Percentiles rank a stretch among this genome's conserved stretches.
Conservation (phyloP, 2,329 filamentous ascomycete genomes). For the Penicillium sp. region DNA sequence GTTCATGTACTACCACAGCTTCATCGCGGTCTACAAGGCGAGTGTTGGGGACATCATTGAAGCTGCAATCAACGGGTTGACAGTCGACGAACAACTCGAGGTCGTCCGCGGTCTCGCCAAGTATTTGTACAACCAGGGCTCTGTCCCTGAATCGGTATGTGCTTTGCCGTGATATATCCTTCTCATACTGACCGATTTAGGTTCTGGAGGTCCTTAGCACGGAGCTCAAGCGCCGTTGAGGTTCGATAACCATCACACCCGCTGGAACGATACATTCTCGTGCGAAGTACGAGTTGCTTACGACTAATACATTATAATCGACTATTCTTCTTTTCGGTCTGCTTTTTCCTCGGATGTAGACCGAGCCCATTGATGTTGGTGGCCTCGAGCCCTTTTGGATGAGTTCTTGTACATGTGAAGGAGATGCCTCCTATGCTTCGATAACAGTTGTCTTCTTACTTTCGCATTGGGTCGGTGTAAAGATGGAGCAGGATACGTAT, state of each 20-base stretch:
- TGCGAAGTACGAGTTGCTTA: slow-evolving; percentile 15
- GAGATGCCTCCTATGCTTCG: slow-evolving; percentile 8
- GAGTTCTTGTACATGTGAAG: slow-evolving; percentile 15
- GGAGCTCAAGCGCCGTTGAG: slow-evolving; percentile 15
- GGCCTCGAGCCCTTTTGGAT: slow-evolving; percentile 10
- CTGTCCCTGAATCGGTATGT: slow-evolving; percentile 59
- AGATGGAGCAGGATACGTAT: slow-evolving; percentile 1
- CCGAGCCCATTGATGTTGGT: background rate
- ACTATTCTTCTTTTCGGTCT: slow-evolving; percentile 5
- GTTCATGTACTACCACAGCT: slow-evolving; percentile 98
- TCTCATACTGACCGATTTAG: slow-evolving; percentile 2
- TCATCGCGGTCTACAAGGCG: slow-evolving; percentile 87
- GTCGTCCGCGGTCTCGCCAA: slow-evolving; percentile 66
- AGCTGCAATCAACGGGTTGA: slow-evolving; percentile 86
- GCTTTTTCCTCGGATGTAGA: background rate
- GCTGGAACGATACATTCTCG: slow-evolving; percentile 5
- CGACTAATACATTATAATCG: slow-evolving; percentile 21
- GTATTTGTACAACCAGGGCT: slow-evolving; percentile 68
- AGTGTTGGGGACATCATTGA: slow-evolving; percentile 88
- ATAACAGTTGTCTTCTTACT: slow-evolving; percentile 1
- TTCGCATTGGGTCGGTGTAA: slow-evolving; percentile 12
- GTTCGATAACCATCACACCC: background rate
- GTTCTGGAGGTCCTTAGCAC: slow-evolving; percentile 14
- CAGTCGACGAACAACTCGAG: slow-evolving; percentile 86
- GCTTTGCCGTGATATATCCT: background rate